Conservation (phyloP, 805 yeast species). For the Spencermartinsiella europaea region DNA sequence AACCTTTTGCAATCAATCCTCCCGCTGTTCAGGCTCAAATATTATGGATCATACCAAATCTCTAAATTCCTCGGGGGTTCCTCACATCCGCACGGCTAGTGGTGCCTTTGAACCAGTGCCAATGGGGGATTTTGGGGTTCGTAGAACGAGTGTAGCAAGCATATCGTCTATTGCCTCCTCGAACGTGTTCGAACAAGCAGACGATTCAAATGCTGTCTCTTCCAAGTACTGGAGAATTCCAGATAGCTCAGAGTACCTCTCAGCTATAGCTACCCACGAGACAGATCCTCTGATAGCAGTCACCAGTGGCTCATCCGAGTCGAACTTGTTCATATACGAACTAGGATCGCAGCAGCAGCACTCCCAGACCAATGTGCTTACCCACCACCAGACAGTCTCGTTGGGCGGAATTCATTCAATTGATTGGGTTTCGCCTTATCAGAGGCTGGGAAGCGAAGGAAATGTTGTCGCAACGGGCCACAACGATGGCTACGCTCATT, state of each 20-base stretch:
- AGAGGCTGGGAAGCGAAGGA: conserved; percentile 37
- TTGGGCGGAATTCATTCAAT: conserved; percentile 49
- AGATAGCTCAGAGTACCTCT: conserved; percentile 31
- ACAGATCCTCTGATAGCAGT: conserved; percentile 45
- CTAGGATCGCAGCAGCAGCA: conserved; percentile 22
- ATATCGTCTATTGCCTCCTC: neutral
- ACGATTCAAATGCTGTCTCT: conserved; percentile 8
- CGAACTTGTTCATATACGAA: conserved; percentile 51
- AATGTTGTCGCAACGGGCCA: conserved; percentile 61
- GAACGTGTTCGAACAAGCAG: neutral
- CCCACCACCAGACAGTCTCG: conserved; percentile 55
- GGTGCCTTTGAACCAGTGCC: conserved; percentile 5
- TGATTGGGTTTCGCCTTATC: conserved; percentile 35
- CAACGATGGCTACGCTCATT: conserved; percentile 65
- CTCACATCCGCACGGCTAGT: conserved; percentile 1
- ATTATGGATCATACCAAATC: too few relatives aligned
- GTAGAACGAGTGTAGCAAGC: too few relatives aligned
- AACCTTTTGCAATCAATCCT: too few relatives aligned
- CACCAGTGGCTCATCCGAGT: conserved; percentile 44
- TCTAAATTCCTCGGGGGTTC: neutral
- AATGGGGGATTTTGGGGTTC: too few relatives aligned
- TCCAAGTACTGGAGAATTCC: conserved; percentile 37
- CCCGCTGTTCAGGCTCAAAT: too few relatives aligned
- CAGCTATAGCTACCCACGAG: conserved; percentile 34
- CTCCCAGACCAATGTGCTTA: conserved; percentile 30